A percentile compares a stretch with the other conserved stretches of the same genome.
Conservation (phyloP, 768 basidiomycete genomes). For the Leccinum arenicola region DNA sequence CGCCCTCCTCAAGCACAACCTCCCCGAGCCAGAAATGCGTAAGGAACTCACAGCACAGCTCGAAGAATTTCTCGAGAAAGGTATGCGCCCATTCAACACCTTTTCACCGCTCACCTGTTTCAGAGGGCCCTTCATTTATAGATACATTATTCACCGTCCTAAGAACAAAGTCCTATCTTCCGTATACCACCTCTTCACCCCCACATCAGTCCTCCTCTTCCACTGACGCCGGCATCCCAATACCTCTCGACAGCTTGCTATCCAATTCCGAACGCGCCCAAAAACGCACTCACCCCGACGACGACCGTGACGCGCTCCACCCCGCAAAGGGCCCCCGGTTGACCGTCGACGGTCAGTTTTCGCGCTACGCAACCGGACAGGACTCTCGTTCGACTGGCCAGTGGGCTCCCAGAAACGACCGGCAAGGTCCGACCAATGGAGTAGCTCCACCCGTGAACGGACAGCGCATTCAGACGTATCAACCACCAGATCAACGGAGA, state of each 20-base stretch:
- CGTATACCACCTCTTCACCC: slow-evolving; percentile 53
- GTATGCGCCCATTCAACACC: slow-evolving; percentile 37
- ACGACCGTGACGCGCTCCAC: slow-evolving; percentile 56
- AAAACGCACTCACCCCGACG: slow-evolving; percentile 64
- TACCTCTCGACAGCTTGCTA: slow-evolving; percentile 68
- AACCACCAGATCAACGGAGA: slow-evolving; percentile 68
- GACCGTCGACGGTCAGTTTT: slow-evolving; percentile 61
- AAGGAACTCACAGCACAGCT: slow-evolving; percentile 74
- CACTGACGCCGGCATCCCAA: slow-evolving; percentile 70
- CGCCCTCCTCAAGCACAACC: slow-evolving; percentile 89
- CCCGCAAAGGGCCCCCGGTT: slow-evolving; percentile 74
- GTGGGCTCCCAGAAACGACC: slow-evolving; percentile 39
- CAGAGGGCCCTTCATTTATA: slow-evolving; percentile 75
- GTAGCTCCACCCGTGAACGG: slow-evolving; percentile 34
- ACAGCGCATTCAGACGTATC: slow-evolving; percentile 57
- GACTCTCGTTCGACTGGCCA: slow-evolving; percentile 39
- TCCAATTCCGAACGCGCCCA: slow-evolving; percentile 51
- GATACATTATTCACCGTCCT: slow-evolving; percentile 84
- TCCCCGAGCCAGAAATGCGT: slow-evolving; percentile 77
- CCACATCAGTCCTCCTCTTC: slow-evolving; percentile 33
- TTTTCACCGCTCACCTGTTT: slow-evolving; percentile 13
- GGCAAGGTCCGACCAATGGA: slow-evolving; percentile 26
- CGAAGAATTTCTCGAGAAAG: slow-evolving; percentile 91
- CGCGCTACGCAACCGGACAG: slow-evolving; percentile 52
- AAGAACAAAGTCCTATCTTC: slow-evolving; percentile 81